Evolutionary conservation across 768 basidiomycete species (phyloP).

Genomic region (Trametes coccinea): DNA sequence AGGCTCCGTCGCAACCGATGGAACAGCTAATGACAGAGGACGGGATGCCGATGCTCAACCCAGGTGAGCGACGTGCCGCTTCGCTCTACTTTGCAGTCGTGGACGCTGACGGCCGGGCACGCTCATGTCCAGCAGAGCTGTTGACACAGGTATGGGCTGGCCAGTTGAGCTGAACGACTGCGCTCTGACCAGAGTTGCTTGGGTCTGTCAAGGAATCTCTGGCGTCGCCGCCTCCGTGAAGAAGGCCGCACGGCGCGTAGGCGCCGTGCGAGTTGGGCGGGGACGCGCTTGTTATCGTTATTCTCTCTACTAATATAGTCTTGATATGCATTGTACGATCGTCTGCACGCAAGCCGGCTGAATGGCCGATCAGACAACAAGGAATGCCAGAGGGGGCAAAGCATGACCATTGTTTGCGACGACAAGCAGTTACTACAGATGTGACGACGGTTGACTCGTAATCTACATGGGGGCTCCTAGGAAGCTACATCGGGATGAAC

Average conservation of each 20-base stretch:
- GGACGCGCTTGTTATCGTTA: constrained; percentile 9
- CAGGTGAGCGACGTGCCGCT: constrained; percentile 46
- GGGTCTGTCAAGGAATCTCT: constrained; percentile 53
- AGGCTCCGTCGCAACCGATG: constrained; percentile 42
- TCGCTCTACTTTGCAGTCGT: neutral
- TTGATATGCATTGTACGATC: neutral
- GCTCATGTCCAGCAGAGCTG: constrained; percentile 48
- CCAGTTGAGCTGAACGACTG: neutral
- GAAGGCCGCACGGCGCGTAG: constrained; percentile 19
- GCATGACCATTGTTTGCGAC: neutral
- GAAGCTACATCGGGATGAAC: constrained; percentile 15
- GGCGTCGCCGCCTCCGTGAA: constrained; percentile 66
- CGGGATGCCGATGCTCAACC: constrained; percentile 66
- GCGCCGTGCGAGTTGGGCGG: neutral
- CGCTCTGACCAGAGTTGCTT: constrained; percentile 9
- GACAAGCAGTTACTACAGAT: constrained; percentile 22
- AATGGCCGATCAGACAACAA: no score
- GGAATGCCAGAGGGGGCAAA: neutral
- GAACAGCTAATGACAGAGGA: constrained; percentile 63
- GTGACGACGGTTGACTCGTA: constrained; percentile 30
- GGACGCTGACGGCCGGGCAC: neutral
- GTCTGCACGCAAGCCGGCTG: neutral
- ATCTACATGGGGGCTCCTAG: constrained; percentile 23
- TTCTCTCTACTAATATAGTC: neutral
- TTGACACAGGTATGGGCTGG: constrained; percentile 54